Base-by-base conservation (phyloP, 371 early-diverging fungal genomes). In the Actinomucor elegans region DNA sequence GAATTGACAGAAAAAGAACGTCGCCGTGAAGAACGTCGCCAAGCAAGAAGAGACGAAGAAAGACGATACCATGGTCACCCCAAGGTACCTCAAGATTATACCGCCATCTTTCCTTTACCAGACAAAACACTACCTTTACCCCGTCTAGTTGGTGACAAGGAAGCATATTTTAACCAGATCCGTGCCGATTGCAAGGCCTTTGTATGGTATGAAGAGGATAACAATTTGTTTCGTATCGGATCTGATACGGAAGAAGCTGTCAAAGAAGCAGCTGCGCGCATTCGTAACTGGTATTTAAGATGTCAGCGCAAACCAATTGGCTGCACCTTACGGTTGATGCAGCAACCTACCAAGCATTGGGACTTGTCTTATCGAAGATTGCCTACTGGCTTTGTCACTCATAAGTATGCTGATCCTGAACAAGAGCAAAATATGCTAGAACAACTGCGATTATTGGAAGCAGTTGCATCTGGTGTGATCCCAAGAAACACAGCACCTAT, bases 211-310 rank as follows among this genome's bases (percentile, higher is more conserved):
- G 69, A 73, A 20, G 36, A 27, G 9, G 9, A 32, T 1, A 8
- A 18, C 0, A 57, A 66, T 8, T 8, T 31, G 1, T 34, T 71
- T 28, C 45, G 55, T 24, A 34, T 67, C 3, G 47, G 50, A 4
- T 52, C 61, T 0, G 59, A 69, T 6, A 52, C 56, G 1, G 53
- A 67, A 28, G 60, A 61, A 6, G 20, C 38, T 3, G 59, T 77
- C 0, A 38, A 35, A 10, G 12, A 41, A 20, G 74, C 77, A 3
- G 40, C 60, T 11, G 12, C 44, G 0, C 74, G 74, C 18, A 24
- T 77, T 10, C 69, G 77, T 18, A 71, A 73, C n/a, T 67, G 71
- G 69, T 71, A 73, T 41, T 42, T 73, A 21, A 60, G 59, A 12
- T 56, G 48, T 11, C 23, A 37, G 0, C 65, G 77, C 8, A 52